Conservation (phyloP, 371 early-diverging fungal species). For the Lichtheimia ornata region DNA sequence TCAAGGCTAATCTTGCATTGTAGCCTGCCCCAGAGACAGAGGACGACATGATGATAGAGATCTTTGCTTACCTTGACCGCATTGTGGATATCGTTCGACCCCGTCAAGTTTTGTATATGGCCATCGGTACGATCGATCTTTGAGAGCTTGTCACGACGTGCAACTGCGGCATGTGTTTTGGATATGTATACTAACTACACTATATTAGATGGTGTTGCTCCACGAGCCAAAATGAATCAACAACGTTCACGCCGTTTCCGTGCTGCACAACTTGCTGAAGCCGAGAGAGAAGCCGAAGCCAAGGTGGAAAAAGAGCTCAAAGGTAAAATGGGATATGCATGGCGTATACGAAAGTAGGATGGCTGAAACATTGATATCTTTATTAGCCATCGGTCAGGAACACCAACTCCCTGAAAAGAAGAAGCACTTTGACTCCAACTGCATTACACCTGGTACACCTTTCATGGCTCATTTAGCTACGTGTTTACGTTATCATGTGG, state of each 20-base stretch:
- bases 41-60: conserved; percentile 93
- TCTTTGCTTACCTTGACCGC: conserved; percentile 95
- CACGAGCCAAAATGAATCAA: conserved; percentile 99
- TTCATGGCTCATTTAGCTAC: conserved; percentile 96
- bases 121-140: conserved; percentile 68
- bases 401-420: conserved; percentile 59
- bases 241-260: conserved; percentile 98
- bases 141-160: too few species aligned
- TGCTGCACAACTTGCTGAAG: conserved; percentile 84
- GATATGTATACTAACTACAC: too few species aligned
- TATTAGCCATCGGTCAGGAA: conserved; percentile 52
- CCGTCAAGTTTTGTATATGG: conserved; percentile 94
- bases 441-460: conserved; percentile 99
- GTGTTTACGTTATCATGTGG: conserved; percentile 87
- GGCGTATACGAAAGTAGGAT: neutral
- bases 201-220: conserved; percentile 96
- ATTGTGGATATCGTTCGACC: conserved; percentile 93
- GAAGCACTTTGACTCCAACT: conserved; percentile 93
- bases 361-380: neutral
- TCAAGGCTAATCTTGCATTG: neutral
- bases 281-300: conserved; percentile 75
- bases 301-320: conserved; percentile 61
- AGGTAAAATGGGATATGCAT: neutral
- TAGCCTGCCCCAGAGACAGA: conserved; percentile 90
- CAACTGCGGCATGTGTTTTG: too few species aligned